These are phyloP conservation scores for Dioscorea dumetorum DNA, from an alignment of 106 monocot species.

Conservation along the genomic window DNA sequence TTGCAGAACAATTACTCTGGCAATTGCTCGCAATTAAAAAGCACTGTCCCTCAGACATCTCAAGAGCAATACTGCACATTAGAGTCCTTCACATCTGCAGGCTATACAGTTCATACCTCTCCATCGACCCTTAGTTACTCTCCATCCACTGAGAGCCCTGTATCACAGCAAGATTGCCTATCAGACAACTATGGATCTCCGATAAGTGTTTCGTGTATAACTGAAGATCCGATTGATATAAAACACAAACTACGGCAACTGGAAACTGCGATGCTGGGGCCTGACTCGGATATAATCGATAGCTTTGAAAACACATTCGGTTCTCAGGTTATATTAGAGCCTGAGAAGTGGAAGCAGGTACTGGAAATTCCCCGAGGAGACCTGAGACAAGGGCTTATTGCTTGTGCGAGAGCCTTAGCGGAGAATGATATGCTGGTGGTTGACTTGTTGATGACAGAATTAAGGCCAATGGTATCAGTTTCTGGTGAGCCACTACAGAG, in stretches of 20 bases:
- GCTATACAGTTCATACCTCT: conserved; percentile 25
- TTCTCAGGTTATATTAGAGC: conserved; percentile 23
- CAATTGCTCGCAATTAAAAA: conserved; percentile 12
- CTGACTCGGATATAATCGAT: conserved; percentile 37
- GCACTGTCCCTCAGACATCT: conserved; percentile 6
- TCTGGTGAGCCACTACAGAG: conserved; percentile 75
- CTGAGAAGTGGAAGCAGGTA: conserved; percentile 32
- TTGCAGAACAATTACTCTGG: conserved; percentile 8
- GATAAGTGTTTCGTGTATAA: conserved; percentile 54
- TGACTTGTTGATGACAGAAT: conserved; percentile 42
- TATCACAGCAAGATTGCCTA: conserved; percentile 49
- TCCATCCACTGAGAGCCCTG: conserved; percentile 37
- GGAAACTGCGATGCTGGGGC: conserved; percentile 64
- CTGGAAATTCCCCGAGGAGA: conserved; percentile 55
- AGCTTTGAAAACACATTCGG: conserved; percentile 23
- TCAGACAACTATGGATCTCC: conserved; percentile 64
- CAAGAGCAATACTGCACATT: conserved; percentile 41
- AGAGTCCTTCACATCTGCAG: conserved; percentile 27
- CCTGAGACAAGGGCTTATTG: conserved; percentile 53
- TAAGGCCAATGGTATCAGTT: conserved; percentile 75
- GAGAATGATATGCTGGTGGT: conserved; percentile 38
- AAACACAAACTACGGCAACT: conserved; percentile 59
- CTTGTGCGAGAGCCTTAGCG: conserved; percentile 62
- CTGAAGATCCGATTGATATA: conserved; percentile 70
- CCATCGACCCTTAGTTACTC: conserved; percentile 38